These are phyloP conservation scores for Phoenix roebelenii DNA, from an alignment of 176 grass and related monocot species.

Conservation along the genomic window DNA sequence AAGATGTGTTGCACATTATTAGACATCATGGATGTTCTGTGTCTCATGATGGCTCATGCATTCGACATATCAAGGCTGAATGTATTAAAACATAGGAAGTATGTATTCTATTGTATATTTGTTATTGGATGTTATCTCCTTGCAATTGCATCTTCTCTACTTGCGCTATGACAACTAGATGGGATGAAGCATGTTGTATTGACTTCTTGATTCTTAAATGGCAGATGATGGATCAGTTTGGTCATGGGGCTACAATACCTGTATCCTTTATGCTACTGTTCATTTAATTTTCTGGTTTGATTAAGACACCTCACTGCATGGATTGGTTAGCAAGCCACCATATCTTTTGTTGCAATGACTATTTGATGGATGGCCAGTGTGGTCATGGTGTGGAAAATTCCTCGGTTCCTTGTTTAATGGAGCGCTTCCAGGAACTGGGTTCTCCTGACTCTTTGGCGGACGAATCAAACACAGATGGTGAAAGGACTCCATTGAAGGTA, in stretches of 20 bases:
- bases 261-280: constrained; percentile 54
- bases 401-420: constrained; percentile 58
- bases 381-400: constrained; percentile 70
- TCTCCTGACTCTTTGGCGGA: constrained; percentile 37
- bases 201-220: constrained; percentile 9
- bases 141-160: not conserved
- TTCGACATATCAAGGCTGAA: too few relatives aligned
- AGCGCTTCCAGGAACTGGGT: constrained; percentile 64
- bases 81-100: too few relatives aligned
- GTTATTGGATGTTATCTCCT: not conserved
- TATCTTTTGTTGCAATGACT: constrained; percentile 35
- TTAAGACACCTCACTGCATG: not conserved
- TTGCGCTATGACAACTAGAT: not conserved
- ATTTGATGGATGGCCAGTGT: constrained; percentile 71
- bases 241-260: constrained; percentile 99
- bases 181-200: not conserved
- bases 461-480: constrained; percentile 12
- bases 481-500: constrained; percentile 50
- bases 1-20: too few relatives aligned
- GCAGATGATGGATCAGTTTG: constrained; percentile 94
- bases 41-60: too few relatives aligned
- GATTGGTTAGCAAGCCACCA: not conserved
- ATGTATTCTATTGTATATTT: too few relatives aligned
- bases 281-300: not conserved
- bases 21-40: too few relatives aligned